phyloP scores from a whole-genome alignment of 768 basidiomycete species.

The Termitomyces sp. region DNA sequence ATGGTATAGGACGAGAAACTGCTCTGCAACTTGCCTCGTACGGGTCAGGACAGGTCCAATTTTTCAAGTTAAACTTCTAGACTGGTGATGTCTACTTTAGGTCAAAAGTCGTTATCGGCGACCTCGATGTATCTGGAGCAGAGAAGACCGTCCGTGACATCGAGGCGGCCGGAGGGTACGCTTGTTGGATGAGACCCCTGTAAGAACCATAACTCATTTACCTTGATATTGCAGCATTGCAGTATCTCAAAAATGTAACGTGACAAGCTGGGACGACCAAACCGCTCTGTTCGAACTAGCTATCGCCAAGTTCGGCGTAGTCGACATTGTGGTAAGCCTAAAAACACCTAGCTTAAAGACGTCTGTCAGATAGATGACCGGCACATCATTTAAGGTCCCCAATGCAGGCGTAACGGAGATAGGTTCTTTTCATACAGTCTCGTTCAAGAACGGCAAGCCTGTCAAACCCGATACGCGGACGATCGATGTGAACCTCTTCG shows the following conservation, averaged over 20 bases:
- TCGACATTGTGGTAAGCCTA: slow-evolving; percentile 47
- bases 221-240: slow-evolving; percentile 29
- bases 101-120: slow-evolving; percentile 50
- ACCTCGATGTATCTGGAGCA: slow-evolving; percentile 36
- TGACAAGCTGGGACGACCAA: slow-evolving; percentile 49
- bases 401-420: slow-evolving; percentile 42
- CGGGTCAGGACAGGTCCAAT: slow-evolving; percentile 29
- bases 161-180: slow-evolving; percentile 35
- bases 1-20: slow-evolving; percentile 48
- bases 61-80: not conserved
- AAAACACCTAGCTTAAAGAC: not conserved
- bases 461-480: slow-evolving; percentile 38
- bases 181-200: slow-evolving; percentile 7
- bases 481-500: slow-evolving; percentile 43
- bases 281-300: slow-evolving; percentile 46
- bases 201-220: too few species aligned
- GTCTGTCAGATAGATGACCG: not conserved
- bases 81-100: slow-evolving; percentile 20
- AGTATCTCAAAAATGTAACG: slow-evolving; percentile 38
- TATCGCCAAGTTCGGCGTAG: slow-evolving; percentile 36
- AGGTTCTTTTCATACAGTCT: slow-evolving; percentile 23
- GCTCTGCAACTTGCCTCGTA: slow-evolving; percentile 46
- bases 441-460: slow-evolving; percentile 34
- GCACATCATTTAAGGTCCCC: slow-evolving; percentile 29
- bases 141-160: slow-evolving; percentile 36